Evolutionary conservation across 2,329 filamentous ascomycete species (phyloP).

Genomic region (Dactylonectria macrodidyma): DNA sequence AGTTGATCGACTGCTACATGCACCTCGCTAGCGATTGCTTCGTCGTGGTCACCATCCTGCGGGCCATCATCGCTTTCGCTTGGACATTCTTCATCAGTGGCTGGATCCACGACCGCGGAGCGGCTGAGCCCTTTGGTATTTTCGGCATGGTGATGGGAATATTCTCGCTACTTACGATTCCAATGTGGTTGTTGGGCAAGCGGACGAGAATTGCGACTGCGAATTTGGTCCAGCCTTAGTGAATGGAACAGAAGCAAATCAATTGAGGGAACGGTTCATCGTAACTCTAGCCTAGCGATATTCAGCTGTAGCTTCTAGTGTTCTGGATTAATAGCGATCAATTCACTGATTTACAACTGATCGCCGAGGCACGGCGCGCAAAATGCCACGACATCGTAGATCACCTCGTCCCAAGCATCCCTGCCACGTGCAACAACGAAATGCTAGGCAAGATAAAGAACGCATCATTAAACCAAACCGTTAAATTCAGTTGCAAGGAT

Average conservation of each 20-base stretch:
- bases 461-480: too few species aligned
- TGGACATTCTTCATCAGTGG: slow-evolving; percentile 68
- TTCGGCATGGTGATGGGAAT: slow-evolving; percentile 67
- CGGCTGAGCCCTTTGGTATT: slow-evolving; percentile 66
- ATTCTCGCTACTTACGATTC: slow-evolving; percentile 58
- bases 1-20: slow-evolving; percentile 67
- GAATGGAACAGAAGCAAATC: too few species aligned
- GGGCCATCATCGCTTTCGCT: slow-evolving; percentile 65
- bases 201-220: slow-evolving; percentile 54
- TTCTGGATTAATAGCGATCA: too few species aligned
- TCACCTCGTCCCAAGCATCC: too few species aligned
- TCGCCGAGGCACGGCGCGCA: too few species aligned
- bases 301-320: too few species aligned
- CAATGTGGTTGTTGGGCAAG: slow-evolving; percentile 54
- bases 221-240: neutral
- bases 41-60: slow-evolving; percentile 64
- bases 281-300: too few species aligned
- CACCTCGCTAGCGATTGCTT: slow-evolving; percentile 66
- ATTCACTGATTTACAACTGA: too few species aligned
- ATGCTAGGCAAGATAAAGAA: too few species aligned
- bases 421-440: neutral
- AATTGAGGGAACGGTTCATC: too few species aligned
- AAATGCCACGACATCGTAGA: too few species aligned
- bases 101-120: slow-evolving; percentile 61
- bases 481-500: neutral